phyloP scores from a whole-genome alignment of 139 green algal genomes.

The Chlorella ohadii region DNA sequence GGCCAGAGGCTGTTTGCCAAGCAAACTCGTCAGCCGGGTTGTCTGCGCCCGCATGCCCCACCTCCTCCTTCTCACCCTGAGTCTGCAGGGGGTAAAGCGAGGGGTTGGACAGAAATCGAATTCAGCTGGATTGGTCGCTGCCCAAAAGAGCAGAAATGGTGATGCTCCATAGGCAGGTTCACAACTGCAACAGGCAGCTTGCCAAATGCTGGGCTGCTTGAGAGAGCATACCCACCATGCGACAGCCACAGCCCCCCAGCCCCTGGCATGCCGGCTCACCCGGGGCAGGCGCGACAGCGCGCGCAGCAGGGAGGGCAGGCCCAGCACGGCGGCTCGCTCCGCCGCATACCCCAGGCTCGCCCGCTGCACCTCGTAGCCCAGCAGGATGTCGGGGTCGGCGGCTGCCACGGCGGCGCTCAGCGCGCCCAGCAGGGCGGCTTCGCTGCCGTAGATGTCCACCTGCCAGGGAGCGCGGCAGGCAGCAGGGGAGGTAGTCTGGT shows the following conservation, averaged over 20 bases:
- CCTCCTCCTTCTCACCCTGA: slow-evolving; percentile 46
- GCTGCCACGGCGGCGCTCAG: slow-evolving; percentile 65
- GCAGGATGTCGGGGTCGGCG: slow-evolving; percentile 93
- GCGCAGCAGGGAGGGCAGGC: slow-evolving; percentile 63
- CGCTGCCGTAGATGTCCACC: slow-evolving; percentile 60
- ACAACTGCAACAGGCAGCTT: too few relatives aligned
- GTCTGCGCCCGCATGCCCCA: slow-evolving; percentile 31
- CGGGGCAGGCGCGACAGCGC: slow-evolving; percentile 67
- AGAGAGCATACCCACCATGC: too few relatives aligned
- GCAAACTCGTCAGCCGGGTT: slow-evolving; percentile 82
- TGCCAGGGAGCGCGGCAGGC: too few relatives aligned
- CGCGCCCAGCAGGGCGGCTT: slow-evolving; percentile 75
- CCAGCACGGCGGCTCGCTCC: slow-evolving; percentile 71
- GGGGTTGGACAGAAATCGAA: too few relatives aligned
- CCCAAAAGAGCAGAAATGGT: too few relatives aligned
- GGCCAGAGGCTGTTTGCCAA: slow-evolving; percentile 64
- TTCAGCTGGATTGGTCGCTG: too few relatives aligned
- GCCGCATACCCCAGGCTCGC: slow-evolving; percentile 88
- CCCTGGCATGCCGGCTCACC: background rate
- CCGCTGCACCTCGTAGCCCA: slow-evolving; percentile 92
- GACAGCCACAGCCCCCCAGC: background rate
- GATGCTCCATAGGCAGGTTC: too few relatives aligned
- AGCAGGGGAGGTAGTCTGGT: too few relatives aligned
- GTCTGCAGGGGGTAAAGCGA: slow-evolving; percentile 29
- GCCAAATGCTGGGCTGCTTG: too few relatives aligned